Evolutionary conservation across 768 basidiomycete genomes (phyloP), one percentile per base, ranked within the genome.

Genomic region (Sarcodon aspratus): DNA sequence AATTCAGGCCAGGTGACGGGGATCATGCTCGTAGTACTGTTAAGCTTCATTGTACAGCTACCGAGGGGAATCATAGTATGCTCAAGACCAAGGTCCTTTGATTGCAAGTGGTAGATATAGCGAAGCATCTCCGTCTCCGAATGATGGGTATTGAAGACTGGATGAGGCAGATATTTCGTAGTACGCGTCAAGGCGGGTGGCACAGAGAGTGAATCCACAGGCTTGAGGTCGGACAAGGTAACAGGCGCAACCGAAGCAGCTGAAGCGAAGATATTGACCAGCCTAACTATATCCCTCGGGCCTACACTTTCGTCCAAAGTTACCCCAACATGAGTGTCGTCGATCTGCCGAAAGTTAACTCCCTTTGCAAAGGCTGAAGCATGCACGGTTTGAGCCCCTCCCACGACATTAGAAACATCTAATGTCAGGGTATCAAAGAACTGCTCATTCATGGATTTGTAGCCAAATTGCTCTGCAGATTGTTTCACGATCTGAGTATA

Each of bases 61-160:
- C 93, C 93, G 3, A 94, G 78, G 10, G 90, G 84, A 56, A 96
- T 97, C 91, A 98, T 97, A 42, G 90, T 80, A 63, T 99, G 96
- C 8, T 89, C 85, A 33, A 99, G 82, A 31, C 90, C 85, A 50
- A 98, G 78, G 61, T 99, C 96, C 69, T 98, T 98, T 35, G 82
- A 82, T 52, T 93, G 88, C 45, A 99, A 78, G 56, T 92, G 85
- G 67, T 90, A 80, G 59, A 98, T 89, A 66, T 97, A 96, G 35
- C 96, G 91, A 33, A 99, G 72, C 87, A 99, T 93, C 68, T 97
- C 93, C 0, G 96, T 99, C 71, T 99, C 96, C 5, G 93, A 95
- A 63, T 98, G 95, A 59, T 97, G 86, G 48, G 84, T 80, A 72
- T 97, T 98, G 72, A 95, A 99, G 36, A 96, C 90, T 1, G 88